Base-by-base conservation (phyloP, 495 filamentous ascomycete genomes). In the Tuber umbilicatum region DNA sequence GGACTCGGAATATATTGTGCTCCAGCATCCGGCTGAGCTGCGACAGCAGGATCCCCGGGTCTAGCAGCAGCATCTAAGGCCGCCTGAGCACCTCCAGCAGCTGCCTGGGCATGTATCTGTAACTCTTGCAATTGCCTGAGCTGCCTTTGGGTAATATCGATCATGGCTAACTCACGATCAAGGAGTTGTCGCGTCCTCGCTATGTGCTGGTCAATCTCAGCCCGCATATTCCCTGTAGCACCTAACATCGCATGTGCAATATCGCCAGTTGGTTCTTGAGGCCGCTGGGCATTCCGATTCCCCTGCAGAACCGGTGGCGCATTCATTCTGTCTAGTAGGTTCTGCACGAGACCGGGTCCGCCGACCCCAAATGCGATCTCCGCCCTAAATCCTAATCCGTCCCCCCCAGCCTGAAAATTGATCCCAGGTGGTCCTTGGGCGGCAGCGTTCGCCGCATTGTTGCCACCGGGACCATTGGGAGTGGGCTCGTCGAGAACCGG, bases 291-390 rank as follows among this genome's bases (percentile, higher is more conserved):
- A 70, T 73, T 73, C 17, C 16, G n/a, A 39, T 60, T 21, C 71
- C 82, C 81, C 84, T 84, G 75, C 78, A 81, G 19, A 75, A 76
- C 45, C 75, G 82, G 69, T 81, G 75, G 35, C 23, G 45, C 16
- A 27, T 79, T 79, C 77, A 79, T 79, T 37, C 77, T 78, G n/a
- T 86, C 85, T 37, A 86, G 85, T 43, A 88, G 77, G 69, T 88
- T 87, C 23, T 86, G 85, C 73, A 89, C 84, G n/a, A 87, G 75
- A 71, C 87, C 85, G 5, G 84, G 77, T 0, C 77, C 87, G 35
- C 87, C 87, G 41, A 87, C 86, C 43, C 88, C 88, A 78, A 89
- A 88, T 23, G 85, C 88, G 45, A 91, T 82, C 38, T 89, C 86
- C 17, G 76, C 80, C 40, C 79, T 73, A 71, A 79, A 82, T 38